A percentile compares a stretch with the other conserved stretches of the same genome.
These are phyloP conservation scores for Polychaeton citri DNA, from an alignment of 2,329 filamentous ascomycete genomes.

Conservation along the genomic window DNA sequence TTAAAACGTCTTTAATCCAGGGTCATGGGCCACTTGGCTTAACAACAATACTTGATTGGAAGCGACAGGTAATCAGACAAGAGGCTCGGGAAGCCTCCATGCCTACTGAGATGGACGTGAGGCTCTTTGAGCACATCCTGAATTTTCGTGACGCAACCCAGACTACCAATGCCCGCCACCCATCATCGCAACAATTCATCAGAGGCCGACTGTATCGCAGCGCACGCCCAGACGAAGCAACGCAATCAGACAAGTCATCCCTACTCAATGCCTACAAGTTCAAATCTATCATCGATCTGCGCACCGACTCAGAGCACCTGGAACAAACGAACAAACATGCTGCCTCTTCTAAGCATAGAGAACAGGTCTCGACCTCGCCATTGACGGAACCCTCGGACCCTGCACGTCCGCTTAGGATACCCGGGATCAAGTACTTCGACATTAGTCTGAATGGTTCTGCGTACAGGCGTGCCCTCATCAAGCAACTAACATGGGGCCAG, in stretches of 20 bases:
- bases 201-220: conserved; percentile 15
- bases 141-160: conserved; percentile 69
- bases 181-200: no score
- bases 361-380: conserved; percentile 23
- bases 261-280: conserved; percentile 51
- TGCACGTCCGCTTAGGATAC: conserved; percentile 41
- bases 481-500: conserved; percentile 53
- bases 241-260: conserved; percentile 45
- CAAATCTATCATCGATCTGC: conserved; percentile 63
- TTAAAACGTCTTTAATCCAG: no score
- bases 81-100: no score
- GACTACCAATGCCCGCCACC: conserved; percentile 51
- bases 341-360: conserved; percentile 28
- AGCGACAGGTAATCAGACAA: no score
- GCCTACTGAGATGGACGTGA: no score
- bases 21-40: no score
- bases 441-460: conserved; percentile 62
- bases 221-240: conserved; percentile 52
- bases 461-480: conserved; percentile 56
- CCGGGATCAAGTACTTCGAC: conserved; percentile 48
- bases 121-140: conserved; percentile 47
- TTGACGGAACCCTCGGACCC: conserved; percentile 35
- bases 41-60: no score
- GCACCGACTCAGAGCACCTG: conserved; percentile 48
- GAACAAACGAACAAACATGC: conserved; percentile 42